Evolutionary conservation across 73 alveolate species (phyloP), one percentile per base, ranked within the genome.

Genomic region (Paramecium pentaurelia): DNA sequence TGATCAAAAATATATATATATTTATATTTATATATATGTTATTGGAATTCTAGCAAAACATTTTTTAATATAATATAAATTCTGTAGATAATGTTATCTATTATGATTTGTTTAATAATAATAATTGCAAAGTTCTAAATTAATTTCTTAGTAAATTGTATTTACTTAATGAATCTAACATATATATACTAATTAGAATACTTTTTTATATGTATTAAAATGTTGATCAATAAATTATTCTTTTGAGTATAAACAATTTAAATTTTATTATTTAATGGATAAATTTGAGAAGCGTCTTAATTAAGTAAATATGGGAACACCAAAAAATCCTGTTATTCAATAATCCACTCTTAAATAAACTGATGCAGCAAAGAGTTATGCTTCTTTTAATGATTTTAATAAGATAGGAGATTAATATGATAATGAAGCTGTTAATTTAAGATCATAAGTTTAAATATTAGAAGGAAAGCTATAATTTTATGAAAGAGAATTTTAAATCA

Each of bases 381-480:
- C 75, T 28, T 80, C 88, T 1, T 75, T 75, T 25, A 36, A 80
- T 28, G 91, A 80, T 20, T 80, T 80, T 22, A 44, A 40, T 80
- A 49, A 49, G 20, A 10, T 49, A 6, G 60, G 58, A 12, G 87
- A 73, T 12, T 37, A 34, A 37, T 73, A 36, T 73, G 91, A 80
- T 80, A 80, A 80, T 80, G 91, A 80, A 80, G 71, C 58, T 18
- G 75, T 80, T 20, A 80, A 80, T 80, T 64, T 80, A 28, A 42
- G 91, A 80, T 32, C 64, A 4, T 18, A 45, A 80, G 91, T 80
- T 3, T 47, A 80, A 44, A 80, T 80, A 10, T 42, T 80, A 32
- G 91, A 80, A n/a, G 91, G 91, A 1, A 80, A 80, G 27, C 58
- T 80, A 36, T 47, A 44, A 25, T 80, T 80, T 36, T 80, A 80